Evolutionary conservation across 495 filamentous ascomycete genomes (phyloP).

Genomic region (Aspergillus incahuasiensis): DNA sequence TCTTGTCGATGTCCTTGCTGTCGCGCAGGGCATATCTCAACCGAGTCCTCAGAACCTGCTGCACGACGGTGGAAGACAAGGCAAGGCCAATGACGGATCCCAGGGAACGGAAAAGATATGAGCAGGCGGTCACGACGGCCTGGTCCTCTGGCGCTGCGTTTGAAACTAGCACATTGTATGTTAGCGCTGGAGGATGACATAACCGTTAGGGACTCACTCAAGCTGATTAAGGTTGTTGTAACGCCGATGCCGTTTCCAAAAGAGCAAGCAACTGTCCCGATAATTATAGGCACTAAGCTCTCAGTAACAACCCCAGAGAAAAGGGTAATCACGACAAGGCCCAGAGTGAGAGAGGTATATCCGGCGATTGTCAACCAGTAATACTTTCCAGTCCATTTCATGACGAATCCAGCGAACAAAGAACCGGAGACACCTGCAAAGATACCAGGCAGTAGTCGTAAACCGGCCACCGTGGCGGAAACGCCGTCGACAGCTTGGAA

Average conservation of each 20-base stretch:
- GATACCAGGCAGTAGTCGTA: constrained; percentile 65
- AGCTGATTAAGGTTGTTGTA: constrained; percentile 62
- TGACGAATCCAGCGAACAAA: constrained; percentile 62
- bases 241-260: constrained; percentile 66
- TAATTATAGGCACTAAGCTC: constrained; percentile 44
- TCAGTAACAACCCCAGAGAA: constrained; percentile 52
- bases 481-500: constrained; percentile 71
- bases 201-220: constrained; percentile 40
- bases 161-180: constrained; percentile 49
- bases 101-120: constrained; percentile 79
- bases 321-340: constrained; percentile 52
- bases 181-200: neutral
- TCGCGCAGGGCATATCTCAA: constrained; percentile 50
- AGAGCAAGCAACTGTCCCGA: constrained; percentile 51
- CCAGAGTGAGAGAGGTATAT: constrained; percentile 49
- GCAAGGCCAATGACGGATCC: constrained; percentile 75
- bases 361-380: constrained; percentile 66
- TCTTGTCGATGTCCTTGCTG: constrained; percentile 59
- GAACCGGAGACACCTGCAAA: constrained; percentile 61
- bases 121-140: constrained; percentile 77
- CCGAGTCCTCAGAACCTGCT: constrained; percentile 59
- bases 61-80: constrained; percentile 65
- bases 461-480: constrained; percentile 59
- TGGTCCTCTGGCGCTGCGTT: constrained; percentile 65
- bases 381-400: constrained; percentile 73